Base-by-base conservation (phyloP, 139 green algal species). In the Parachlorella kessleri region DNA sequence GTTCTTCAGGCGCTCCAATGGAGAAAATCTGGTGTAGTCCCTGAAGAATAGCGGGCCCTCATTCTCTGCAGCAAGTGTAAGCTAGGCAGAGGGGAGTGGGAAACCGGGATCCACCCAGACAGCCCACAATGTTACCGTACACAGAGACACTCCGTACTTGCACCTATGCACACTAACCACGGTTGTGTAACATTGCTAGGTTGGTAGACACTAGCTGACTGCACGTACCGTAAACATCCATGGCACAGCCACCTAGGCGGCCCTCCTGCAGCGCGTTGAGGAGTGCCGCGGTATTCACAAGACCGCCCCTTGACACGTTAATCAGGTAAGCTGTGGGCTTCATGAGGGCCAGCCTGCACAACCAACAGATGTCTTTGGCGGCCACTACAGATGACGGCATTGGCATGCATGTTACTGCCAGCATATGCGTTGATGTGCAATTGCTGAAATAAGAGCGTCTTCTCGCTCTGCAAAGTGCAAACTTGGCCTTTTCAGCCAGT, bases 221-320 rank as follows among this genome's bases (percentile, higher is more conserved):
- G 67, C 37, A 24, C 23, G 18, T n/a, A 35, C 55, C 28, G 30
- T 48, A 66, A 10, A 72, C 35, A 54, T 81, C 65, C 38, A 77
- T 36, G 0, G 53, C 75, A 38, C 81, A 39, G 6, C 68, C 82
- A 1, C 79, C 86, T 36, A 95, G 35, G 32, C 91, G 70, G 1
- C 86, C 83, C 32, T 32, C 71, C 72, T 92, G 79, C 70, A 98
- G 77, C 23, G 78, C 85, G 0, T 88, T 65, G 24, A 95, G 42
- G 55, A 94, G 72, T 2, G 93, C 91, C 24, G 85, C 77, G 2
- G 79, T 93, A 75, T 96, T 88, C 14, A 97, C 78, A 14, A 97
- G 87, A 1, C 89, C 92, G 35, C 92, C 94, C 5, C 94, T 83
- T 33, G 65, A 83, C 38, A 80, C 75, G 81, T 96, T 96, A 75